Evolutionary conservation across 495 filamentous ascomycete genomes (phyloP).

Genomic region (Penicillium mononematosum): DNA sequence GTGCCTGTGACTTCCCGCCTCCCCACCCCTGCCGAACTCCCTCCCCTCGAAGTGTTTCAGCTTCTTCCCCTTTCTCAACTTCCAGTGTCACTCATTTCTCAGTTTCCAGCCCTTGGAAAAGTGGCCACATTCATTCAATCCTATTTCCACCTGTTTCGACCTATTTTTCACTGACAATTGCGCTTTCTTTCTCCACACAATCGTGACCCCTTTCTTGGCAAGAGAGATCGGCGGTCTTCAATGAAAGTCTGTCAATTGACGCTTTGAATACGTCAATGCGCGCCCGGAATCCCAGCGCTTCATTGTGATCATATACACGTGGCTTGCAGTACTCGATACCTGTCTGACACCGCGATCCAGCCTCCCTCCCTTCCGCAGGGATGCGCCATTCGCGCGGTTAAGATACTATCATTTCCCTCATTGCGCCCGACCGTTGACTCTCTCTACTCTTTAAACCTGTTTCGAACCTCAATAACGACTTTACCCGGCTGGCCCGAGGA

Average conservation of each 20-base stretch:
- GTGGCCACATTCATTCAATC: slow-evolving; percentile 17
- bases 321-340: slow-evolving; percentile 5
- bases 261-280: slow-evolving; percentile 17
- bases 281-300: slow-evolving; percentile 19
- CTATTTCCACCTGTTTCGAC: slow-evolving; percentile 4
- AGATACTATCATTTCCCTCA: slow-evolving; percentile 16
- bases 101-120: neutral
- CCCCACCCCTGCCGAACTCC: slow-evolving; percentile 9
- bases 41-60: slow-evolving; percentile 15
- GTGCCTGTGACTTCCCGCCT: slow-evolving; percentile 11
- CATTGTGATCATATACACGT: slow-evolving; percentile 10
- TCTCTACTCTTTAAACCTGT: slow-evolving; percentile 13
- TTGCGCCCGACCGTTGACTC: slow-evolving; percentile 8
- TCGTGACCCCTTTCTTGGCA: slow-evolving; percentile 28
- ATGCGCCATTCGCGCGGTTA: slow-evolving; percentile 28
- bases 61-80: slow-evolving; percentile 4
- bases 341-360: neutral
- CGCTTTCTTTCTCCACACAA: slow-evolving; percentile 29
- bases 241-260: slow-evolving; percentile 10
- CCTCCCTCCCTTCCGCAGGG: slow-evolving; percentile 17
- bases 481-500: slow-evolving; percentile 46
- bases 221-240: slow-evolving; percentile 13
- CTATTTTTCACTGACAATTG: slow-evolving; percentile 1
- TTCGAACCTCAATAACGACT: slow-evolving; percentile 28
- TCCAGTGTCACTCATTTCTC: neutral